These are phyloP conservation scores for Kentomonas sorsogonicus DNA, from an alignment of 208 protist genomes.

Conservation along the genomic window DNA sequence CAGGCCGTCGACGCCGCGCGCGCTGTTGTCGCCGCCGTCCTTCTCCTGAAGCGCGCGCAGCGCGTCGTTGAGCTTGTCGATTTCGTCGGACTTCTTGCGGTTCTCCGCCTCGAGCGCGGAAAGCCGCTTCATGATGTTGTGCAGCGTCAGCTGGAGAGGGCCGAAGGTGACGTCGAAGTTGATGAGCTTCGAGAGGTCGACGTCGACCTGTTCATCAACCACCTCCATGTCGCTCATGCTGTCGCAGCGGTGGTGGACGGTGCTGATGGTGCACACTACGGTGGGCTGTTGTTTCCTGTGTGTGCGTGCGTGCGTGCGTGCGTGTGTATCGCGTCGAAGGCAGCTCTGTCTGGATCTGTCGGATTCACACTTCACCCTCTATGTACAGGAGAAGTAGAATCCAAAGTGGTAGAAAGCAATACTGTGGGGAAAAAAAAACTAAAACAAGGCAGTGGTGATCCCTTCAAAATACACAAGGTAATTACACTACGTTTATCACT, in stretches of 20 bases:
- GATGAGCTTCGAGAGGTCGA: constrained; percentile 81
- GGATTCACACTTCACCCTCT: too few species aligned
- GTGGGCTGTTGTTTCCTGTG: too few species aligned
- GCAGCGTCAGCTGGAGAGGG: constrained; percentile 66
- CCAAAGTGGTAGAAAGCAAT: background rate
- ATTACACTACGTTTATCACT: background rate
- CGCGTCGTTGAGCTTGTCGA: constrained; percentile 24
- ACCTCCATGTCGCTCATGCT: constrained; percentile 7
- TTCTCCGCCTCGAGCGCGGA: constrained; percentile 42
- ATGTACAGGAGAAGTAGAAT: constrained; percentile 13
- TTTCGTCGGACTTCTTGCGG: constrained; percentile 32
- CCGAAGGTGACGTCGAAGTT: constrained; percentile 61
- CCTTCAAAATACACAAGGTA: background rate
- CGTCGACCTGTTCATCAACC: constrained; percentile 23
- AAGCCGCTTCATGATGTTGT: constrained; percentile 54
- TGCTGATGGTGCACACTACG: too few species aligned
- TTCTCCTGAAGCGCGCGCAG: constrained; percentile 27
- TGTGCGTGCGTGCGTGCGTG: background rate
- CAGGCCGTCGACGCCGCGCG: too few species aligned
- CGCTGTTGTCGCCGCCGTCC: constrained; percentile 17
- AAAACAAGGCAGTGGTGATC: constrained; percentile 1
- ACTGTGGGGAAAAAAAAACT: constrained; percentile 9
- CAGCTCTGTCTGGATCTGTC: too few species aligned
- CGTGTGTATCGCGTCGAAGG: background rate
- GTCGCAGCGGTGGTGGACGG: background rate